Conservation (phyloP, 2,329 filamentous ascomycete genomes). For the Emmonsia crescens region DNA sequence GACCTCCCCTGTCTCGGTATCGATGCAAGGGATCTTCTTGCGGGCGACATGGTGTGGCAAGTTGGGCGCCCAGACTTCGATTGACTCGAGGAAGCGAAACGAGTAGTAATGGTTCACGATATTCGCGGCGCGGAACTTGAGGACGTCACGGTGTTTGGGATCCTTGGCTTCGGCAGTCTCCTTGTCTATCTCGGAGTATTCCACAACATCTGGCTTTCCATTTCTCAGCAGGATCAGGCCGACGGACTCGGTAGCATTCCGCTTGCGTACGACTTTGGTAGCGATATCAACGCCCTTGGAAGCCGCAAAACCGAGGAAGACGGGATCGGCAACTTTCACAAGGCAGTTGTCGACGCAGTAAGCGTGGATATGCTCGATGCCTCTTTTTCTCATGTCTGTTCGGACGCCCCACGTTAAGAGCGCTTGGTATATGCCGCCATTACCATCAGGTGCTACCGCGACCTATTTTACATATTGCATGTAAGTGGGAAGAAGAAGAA, state of each 20-base stretch:
- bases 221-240: conserved; percentile 92
- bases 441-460: conserved; percentile 91
- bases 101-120: conserved; percentile 99
- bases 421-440: conserved; percentile 92
- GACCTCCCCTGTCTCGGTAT: conserved; percentile 63
- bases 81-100: conserved; percentile 80
- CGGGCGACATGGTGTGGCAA: conserved; percentile 91
- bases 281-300: conserved; percentile 85
- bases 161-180: conserved; percentile 85
- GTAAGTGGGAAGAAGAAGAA: conserved; percentile 1
- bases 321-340: conserved; percentile 94
- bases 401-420: conserved; percentile 70
- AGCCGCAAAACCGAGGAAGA: conserved; percentile 89
- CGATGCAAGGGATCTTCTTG: conserved; percentile 92
- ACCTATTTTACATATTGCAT: conserved; percentile 37
- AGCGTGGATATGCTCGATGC: conserved; percentile 88
- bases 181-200: conserved; percentile 93
- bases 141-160: conserved; percentile 62
- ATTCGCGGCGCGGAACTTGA: conserved; percentile 96
- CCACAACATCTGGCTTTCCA: conserved; percentile 90
- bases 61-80: conserved; percentile 73
- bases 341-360: conserved; percentile 99
- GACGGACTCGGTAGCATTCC: conserved; percentile 89
- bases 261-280: conserved; percentile 98
- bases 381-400: conserved; percentile 76